Percentiles rank a stretch among this genome's conserved stretches.
These are phyloP conservation scores for Lachnellula willkommii DNA, from an alignment of 2,329 filamentous ascomycete species.

Conservation along the genomic window DNA sequence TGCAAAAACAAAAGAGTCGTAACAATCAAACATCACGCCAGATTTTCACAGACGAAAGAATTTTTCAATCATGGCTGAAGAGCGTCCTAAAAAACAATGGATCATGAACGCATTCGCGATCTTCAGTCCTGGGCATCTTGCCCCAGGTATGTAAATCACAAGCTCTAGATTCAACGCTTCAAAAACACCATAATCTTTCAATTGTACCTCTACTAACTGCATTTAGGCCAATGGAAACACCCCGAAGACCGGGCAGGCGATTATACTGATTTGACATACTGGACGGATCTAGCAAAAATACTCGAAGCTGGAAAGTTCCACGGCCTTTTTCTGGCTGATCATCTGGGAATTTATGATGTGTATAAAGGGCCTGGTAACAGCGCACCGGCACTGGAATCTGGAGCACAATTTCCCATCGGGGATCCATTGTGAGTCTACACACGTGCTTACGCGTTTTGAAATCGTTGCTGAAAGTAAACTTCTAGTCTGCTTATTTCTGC, in stretches of 20 bases:
- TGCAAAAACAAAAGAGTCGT: too few relatives aligned
- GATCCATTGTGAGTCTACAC: conserved; percentile 47
- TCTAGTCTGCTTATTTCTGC: conserved; percentile 45
- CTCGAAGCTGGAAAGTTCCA: conserved; percentile 58
- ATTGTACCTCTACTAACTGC: not conserved
- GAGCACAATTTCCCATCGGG: conserved; percentile 64
- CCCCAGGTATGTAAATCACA: not conserved
- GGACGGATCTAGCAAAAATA: conserved; percentile 53
- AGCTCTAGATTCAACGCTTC: too few relatives aligned
- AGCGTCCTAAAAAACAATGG: not conserved
- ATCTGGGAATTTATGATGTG: conserved; percentile 60
- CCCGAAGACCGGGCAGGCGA: conserved; percentile 56
- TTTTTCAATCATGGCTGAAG: too few relatives aligned
- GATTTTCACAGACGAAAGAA: too few relatives aligned
- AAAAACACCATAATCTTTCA: not conserved
- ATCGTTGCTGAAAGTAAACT: too few relatives aligned
- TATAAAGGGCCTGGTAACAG: conserved; percentile 46
- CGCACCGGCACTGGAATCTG: conserved; percentile 52
- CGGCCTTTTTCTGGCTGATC: conserved; percentile 61
- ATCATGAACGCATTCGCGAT: not conserved
- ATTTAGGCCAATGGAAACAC: conserved; percentile 48
- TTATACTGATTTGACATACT: conserved; percentile 57
- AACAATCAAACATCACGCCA: too few relatives aligned
- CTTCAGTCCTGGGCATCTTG: not conserved
- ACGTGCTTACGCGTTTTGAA: too few relatives aligned